Evolutionary conservation across 345 rosid genomes (phyloP).

Genomic region (Eucalyptus caleyi): DNA sequence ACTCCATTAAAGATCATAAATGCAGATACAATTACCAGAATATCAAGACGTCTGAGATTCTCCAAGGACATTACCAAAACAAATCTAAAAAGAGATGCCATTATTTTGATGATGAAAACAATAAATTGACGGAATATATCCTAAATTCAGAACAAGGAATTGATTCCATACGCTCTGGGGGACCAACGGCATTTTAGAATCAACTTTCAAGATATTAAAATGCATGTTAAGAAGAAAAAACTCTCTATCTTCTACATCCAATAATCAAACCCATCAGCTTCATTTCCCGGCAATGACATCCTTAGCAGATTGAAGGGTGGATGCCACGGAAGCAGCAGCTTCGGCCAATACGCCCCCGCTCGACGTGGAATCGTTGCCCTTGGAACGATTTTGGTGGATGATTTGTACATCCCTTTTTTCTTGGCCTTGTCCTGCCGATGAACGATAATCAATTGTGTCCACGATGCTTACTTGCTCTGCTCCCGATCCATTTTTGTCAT

Average conservation of each 20-base stretch:
- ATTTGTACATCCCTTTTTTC: slow-evolving; percentile 37
- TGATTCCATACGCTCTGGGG: neutral
- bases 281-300: slow-evolving; percentile 1
- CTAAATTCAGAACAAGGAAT: neutral
- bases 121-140: neutral
- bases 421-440: slow-evolving; percentile 40
- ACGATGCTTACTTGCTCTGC: slow-evolving; percentile 18
- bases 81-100: neutral
- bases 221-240: neutral
- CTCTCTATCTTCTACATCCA: neutral
- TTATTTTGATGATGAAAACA: neutral
- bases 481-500: slow-evolving; percentile 1
- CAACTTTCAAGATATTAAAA: neutral
- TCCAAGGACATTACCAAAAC: neutral
- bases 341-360: slow-evolving; percentile 47
- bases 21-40: neutral
- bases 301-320: slow-evolving; percentile 48
- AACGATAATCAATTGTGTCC: slow-evolving; percentile 22
- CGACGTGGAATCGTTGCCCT: slow-evolving; percentile 8
- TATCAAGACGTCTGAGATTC: neutral
- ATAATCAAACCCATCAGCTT: neutral
- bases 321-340: slow-evolving; percentile 51
- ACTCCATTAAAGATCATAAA: neutral
- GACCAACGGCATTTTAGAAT: neutral
- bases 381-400: slow-evolving; percentile 22